A percentile compares a stretch with the other conserved stretches of the same genome.
Evolutionary conservation across 1,139 yeast genomes (phyloP).

Genomic region (Pichiaceae sp.): DNA sequence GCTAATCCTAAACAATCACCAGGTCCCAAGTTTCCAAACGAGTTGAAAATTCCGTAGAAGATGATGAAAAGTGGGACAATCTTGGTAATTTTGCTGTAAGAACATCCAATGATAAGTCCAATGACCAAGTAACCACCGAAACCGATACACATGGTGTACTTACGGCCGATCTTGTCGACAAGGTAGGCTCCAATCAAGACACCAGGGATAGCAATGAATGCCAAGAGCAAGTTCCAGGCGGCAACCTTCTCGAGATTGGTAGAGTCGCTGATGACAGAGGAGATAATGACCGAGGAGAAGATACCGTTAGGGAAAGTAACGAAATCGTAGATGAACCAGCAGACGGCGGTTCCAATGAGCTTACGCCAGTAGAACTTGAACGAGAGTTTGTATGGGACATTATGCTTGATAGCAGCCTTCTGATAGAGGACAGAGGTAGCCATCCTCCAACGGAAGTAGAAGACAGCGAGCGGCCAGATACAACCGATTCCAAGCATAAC

Average conservation of each 20-base stretch:
- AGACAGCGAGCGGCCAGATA: conserved; percentile 65
- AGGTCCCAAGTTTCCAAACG: conserved; percentile 66
- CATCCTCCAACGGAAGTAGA: conserved; percentile 65
- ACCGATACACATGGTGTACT: conserved; percentile 50
- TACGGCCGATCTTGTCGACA: conserved; percentile 48
- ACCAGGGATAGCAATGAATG: conserved; percentile 49
- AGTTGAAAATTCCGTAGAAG: conserved; percentile 52
- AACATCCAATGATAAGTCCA: conserved; percentile 51
- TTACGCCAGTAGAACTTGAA: conserved; percentile 48
- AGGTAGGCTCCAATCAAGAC: conserved; percentile 48
- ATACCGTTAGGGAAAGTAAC: conserved; percentile 61
- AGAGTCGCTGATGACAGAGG: conserved; percentile 32
- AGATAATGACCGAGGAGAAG: conserved; percentile 45
- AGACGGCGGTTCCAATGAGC: conserved; percentile 46
- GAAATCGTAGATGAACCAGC: conserved; percentile 60
- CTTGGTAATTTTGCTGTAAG: conserved; percentile 37
- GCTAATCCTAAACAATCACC: conserved; percentile 67
- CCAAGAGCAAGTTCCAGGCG: conserved; percentile 52
- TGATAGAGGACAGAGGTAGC: conserved; percentile 54
- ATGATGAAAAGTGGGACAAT: conserved; percentile 48
- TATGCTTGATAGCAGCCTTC: conserved; percentile 40
- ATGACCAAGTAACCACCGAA: conserved; percentile 51
- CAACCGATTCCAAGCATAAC: conserved; percentile 68
- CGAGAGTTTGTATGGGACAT: conserved; percentile 47
- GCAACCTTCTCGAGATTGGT: conserved; percentile 37